phyloP scores from a whole-genome alignment of 192 early-diverging fungal genomes.

The Chytriomyces sp. region DNA sequence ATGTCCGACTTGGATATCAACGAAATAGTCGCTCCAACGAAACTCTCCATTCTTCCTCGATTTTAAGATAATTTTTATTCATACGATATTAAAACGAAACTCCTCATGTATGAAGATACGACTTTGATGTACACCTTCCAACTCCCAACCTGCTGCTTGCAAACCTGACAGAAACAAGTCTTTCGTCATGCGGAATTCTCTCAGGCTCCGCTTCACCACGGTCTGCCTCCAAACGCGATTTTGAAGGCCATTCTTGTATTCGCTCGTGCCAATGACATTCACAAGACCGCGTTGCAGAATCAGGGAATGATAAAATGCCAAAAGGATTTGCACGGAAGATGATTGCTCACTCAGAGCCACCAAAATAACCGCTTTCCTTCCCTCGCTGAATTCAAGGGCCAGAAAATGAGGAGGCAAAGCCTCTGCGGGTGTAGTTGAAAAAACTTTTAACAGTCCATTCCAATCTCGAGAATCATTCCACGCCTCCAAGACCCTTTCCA shows the following conservation, averaged over 20 bases:
- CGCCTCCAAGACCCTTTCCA: conserved; percentile 12
- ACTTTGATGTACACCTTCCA: conserved; percentile 14
- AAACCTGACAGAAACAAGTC: not conserved
- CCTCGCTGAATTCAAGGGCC: not conserved
- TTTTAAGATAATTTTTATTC: too few relatives aligned
- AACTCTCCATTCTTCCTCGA: conserved; percentile 31
- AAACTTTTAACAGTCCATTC: not conserved
- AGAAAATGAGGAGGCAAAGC: not conserved
- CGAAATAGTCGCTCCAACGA: conserved; percentile 58
- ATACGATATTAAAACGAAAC: conserved; percentile 8
- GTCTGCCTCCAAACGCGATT: not conserved
- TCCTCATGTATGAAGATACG: conserved; percentile 3
- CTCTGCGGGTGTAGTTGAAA: not conserved
- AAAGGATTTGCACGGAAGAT: not conserved
- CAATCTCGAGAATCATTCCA: not conserved
- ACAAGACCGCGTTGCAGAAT: conserved; percentile 7
- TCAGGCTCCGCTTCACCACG: not conserved
- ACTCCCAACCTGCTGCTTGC: not conserved
- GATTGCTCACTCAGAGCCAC: conserved; percentile 2
- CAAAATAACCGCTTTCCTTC: not conserved
- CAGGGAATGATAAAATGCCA: conserved; percentile 13
- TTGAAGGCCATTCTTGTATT: not conserved
- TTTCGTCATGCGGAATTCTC: not conserved
- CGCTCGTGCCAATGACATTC: not conserved
- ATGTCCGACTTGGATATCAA: conserved; percentile 88